Evolutionary conservation across 2,329 filamentous ascomycete genomes (phyloP), one percentile per base, ranked within the genome.

Genomic region (Neophaeococcomyces aloes): DNA sequence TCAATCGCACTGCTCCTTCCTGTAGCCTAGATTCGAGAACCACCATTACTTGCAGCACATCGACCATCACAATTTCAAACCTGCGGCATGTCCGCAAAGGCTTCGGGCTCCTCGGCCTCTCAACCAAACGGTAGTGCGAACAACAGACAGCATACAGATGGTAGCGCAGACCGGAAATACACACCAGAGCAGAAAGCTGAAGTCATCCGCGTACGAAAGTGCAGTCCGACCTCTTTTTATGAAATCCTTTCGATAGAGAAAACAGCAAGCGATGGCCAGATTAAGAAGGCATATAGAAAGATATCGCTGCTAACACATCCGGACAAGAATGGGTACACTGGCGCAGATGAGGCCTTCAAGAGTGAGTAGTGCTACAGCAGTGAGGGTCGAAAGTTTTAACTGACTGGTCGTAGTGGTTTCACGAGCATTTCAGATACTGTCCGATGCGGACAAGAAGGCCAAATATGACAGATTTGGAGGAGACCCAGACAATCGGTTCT

Each of bases 261-360:
- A 50, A 79, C 82, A 50, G 65, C 69, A 38, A 78, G 78, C 38
- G 89, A 96, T 55, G 65, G 72, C 49, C 89, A 96, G 58, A 87
- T 98, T 61, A 98, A 96, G 65, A 96, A 96, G 70, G 89, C 91
- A 5, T 98, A 98, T 67, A 78, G 89, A 59, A 96, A 94, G 68
- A 75, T 93, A 61, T 91, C 84, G 61, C 70, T 98, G 57, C 73
- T 96, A 59, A 98, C 91, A 47, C 91, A 98, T 71, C 91, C 91
- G 51, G 91, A 98, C 71, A 98, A 98, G 72, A 98, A 98, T 72
- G 88, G 88, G 39, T 88, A 95, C 62, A 81, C 89, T 29, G 79
- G 93, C 48, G 89, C 91, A 44, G 91, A 95, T 62, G 91, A 98
- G 69, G 91, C 91, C 25, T 98, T 98, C 70, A 98, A 98, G 71